Base-by-base conservation (phyloP, 2,329 filamentous ascomycete genomes). In the Xylaria sp. region DNA sequence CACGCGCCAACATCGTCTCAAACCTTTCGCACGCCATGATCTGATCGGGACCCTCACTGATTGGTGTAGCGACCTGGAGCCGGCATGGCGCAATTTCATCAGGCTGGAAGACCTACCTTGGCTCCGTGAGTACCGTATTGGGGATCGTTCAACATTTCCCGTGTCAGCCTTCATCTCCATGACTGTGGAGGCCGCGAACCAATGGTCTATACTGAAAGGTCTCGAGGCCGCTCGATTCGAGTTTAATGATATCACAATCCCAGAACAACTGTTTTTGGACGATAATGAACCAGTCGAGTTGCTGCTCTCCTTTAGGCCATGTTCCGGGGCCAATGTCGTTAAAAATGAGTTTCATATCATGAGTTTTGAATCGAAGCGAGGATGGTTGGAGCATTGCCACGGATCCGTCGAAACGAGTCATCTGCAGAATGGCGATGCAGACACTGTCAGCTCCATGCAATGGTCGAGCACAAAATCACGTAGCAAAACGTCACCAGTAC, bases 61-160 rank as follows among this genome's bases (percentile, higher is more conserved):
- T 50, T 69, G 63, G 62, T 71, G 67, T 40, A 70, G 62, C 54
- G 67, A 67, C 18, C 44, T 71, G n/a, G 68, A 71, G 42, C 71
- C 72, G 20, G 71, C 69, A 4, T 75, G 73, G 73, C 67, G 73
- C 39, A 73, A 74, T 57, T 58, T 73, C 26, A 59, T 74, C 45
- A 65, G 68, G 29, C 61, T 66, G 1, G 68, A 71, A 21, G 70
- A 73, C 43, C 48, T 74, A 11, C 74, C 81, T 21, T 82, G 81
- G 62, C 72, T 79, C 16, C 71, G 76, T 44, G 77, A 80, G 56
- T 79, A 80, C 68, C 63, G 67, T 39, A 75, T 81, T 66, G 74
- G 79, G 54, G 77, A 72, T 59, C 73, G 76, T 48, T 72, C 73
- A 46, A 72, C 79, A 48, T 80, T 76, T 59, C 76, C 79, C 18